These are phyloP conservation scores for Batrachochytrium dendrobatidis DNA, from an alignment of 371 early-diverging fungal genomes.

Conservation along the genomic window DNA sequence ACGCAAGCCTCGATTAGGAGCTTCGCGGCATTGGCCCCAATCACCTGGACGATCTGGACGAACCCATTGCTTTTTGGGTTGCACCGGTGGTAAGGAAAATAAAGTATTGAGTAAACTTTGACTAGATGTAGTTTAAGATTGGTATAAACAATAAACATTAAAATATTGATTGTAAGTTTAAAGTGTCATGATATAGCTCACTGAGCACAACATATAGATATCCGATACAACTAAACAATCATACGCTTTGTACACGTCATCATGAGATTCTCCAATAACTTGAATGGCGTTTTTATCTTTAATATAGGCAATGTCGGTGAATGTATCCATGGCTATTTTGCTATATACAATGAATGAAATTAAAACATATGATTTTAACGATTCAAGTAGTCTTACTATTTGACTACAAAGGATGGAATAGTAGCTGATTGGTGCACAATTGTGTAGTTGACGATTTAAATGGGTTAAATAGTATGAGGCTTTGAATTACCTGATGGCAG, in stretches of 20 bases:
- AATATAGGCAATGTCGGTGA: conserved; percentile 42
- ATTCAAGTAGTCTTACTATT: not conserved
- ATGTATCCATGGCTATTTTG: conserved; percentile 41
- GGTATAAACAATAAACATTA: not conserved
- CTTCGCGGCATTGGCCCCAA: conserved; percentile 45
- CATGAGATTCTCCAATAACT: conserved; percentile 42
- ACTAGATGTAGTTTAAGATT: conserved; percentile 7
- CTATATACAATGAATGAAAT: conserved; percentile 9
- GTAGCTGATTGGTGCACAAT: not conserved
- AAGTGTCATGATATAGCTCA: not conserved
- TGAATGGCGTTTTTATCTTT: conserved; percentile 45
- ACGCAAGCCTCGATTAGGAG: conserved; percentile 22
- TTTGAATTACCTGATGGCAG: conserved; percentile 38
- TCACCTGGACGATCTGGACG: conserved; percentile 43
- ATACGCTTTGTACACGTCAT: conserved; percentile 44
- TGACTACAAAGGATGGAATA: not conserved
- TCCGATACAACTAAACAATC: conserved; percentile 1
- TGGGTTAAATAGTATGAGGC: no score
- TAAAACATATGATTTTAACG: no score
- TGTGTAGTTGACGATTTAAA: not conserved
- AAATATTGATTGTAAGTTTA: not conserved
- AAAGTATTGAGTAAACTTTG: conserved; percentile 40
- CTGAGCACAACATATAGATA: not conserved
- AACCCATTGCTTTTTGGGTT: conserved; percentile 44
- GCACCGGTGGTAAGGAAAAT: conserved; percentile 39